phyloP scores from a whole-genome alignment of 192 early-diverging fungal genomes.

The Coemansia sp. region DNA sequence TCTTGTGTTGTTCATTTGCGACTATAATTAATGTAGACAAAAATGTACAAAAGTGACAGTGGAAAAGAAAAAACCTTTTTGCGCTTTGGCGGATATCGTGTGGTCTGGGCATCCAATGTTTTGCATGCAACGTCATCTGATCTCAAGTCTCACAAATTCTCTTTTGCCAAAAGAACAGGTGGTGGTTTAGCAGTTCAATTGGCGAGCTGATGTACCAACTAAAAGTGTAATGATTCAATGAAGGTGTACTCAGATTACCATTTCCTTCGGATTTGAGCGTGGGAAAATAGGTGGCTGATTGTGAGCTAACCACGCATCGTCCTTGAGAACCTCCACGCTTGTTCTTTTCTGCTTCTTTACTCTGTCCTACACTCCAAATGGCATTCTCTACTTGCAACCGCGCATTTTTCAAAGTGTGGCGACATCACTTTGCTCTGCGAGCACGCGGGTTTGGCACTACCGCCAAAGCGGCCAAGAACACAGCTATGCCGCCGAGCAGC shows the following conservation, averaged over 20 bases:
- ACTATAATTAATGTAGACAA: neutral
- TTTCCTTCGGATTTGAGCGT: neutral
- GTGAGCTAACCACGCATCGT: neutral
- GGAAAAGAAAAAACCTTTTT: neutral
- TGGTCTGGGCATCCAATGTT: neutral
- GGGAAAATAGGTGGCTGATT: neutral
- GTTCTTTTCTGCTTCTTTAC: neutral
- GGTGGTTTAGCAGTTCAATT: neutral
- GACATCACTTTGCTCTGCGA: neutral
- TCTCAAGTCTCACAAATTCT: neutral
- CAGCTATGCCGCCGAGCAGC: neutral
- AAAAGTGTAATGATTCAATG: too few species aligned
- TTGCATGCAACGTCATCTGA: constrained; percentile 5
- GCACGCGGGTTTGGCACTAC: constrained; percentile 22
- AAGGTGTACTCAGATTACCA: neutral
- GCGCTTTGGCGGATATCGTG: neutral
- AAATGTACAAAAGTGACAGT: neutral
- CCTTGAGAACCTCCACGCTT: neutral
- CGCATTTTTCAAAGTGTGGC: neutral
- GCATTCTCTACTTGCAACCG: neutral
- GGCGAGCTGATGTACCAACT: too few species aligned
- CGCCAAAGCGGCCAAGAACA: constrained; percentile 9
- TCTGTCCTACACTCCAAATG: neutral
- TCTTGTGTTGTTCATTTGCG: constrained; percentile 1
- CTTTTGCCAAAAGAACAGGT: neutral